These are phyloP conservation scores for Candida easanensis DNA, from an alignment of 805 yeast genomes.

Conservation along the genomic window DNA sequence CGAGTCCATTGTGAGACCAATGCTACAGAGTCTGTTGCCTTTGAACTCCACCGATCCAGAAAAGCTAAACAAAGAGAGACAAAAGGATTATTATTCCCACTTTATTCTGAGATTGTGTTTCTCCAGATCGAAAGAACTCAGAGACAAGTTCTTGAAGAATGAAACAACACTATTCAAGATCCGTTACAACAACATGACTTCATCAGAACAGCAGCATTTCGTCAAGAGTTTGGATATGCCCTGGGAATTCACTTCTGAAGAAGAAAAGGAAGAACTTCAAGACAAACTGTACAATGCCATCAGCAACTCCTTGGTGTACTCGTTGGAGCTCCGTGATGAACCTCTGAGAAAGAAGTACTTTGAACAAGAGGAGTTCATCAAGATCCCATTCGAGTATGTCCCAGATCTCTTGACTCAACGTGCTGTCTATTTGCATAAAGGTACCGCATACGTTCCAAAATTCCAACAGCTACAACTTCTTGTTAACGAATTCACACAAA, in stretches of 20 bases:
- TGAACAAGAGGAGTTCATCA: constrained; percentile 65
- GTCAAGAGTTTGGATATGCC: constrained; percentile 63
- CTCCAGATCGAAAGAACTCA: constrained; percentile 79
- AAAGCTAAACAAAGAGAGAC: constrained; percentile 45
- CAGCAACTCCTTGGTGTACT: constrained; percentile 35
- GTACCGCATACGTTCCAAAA: constrained; percentile 83
- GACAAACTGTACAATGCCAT: constrained; percentile 56
- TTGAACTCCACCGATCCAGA: constrained; percentile 40
- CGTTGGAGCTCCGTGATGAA: constrained; percentile 44
- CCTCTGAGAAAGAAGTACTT: constrained; percentile 41
- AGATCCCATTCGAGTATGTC: constrained; percentile 84
- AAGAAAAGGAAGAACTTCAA: constrained; percentile 53
- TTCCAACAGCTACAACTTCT: constrained; percentile 72
- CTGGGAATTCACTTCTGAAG: constrained; percentile 64
- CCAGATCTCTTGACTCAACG: constrained; percentile 74
- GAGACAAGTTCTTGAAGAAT: constrained; percentile 73
- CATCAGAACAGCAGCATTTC: constrained; percentile 67
- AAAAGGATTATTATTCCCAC: constrained; percentile 91
- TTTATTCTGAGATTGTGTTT: constrained; percentile 85
- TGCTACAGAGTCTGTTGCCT: constrained; percentile 64
- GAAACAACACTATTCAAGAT: constrained; percentile 74
- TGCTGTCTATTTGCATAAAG: constrained; percentile 60
- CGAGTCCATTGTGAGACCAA: constrained; percentile 61
- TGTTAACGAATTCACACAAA: constrained; percentile 62
- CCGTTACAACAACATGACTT: constrained; percentile 62